Base-by-base conservation (phyloP, 345 rosid species). In the Heritiera fomes region DNA sequence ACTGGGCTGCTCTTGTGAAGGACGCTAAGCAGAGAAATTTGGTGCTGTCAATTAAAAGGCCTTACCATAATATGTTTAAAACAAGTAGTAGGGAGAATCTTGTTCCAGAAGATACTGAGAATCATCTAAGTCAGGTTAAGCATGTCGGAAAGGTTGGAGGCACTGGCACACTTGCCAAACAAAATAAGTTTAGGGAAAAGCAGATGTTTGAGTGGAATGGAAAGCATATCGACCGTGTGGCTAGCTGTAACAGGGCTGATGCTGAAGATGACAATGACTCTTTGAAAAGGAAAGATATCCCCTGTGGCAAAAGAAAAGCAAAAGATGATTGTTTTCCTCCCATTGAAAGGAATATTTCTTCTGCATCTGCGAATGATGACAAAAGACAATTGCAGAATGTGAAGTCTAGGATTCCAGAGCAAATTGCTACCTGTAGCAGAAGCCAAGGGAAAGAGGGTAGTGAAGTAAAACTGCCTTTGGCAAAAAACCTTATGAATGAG, bases 1-100 rank as follows among this genome's bases (percentile, higher is more conserved):
- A 87, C 82, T 96, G 99, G 99, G 90, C 91, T 75, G 94, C 98
- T 69, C 93, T 96, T 74, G 84, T 93, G 84, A 85, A 90, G 83
- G 97, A 96, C 84, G 97, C 98, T 41, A 88, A 90, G 75, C 88
- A 90, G 82, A 91, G 99, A 84, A 89, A 86, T 53, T 83, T 88
- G 87, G 80, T 94, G 41, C 71, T 92, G 61, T 82, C 97, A 52
- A 78, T 85, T 40, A 88, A 82, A 83, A 86, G 80, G 78, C 97
- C 99, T 14, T 96, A 93, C 75, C 56, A 60, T 55, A 83, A 71
- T 69, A 82, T 79, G 78, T 88, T 90, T 67, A 86, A 84, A 83
- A 64, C 76, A 62, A 73, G 77, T 28, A 66, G 83, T 28, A 66
- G 83, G 79, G 86, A 83, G 59, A 77, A 71, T 5, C 11, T 52